Evolutionary conservation across 139 green algal species (phyloP).

Genomic region (Bryopsis sp.): DNA sequence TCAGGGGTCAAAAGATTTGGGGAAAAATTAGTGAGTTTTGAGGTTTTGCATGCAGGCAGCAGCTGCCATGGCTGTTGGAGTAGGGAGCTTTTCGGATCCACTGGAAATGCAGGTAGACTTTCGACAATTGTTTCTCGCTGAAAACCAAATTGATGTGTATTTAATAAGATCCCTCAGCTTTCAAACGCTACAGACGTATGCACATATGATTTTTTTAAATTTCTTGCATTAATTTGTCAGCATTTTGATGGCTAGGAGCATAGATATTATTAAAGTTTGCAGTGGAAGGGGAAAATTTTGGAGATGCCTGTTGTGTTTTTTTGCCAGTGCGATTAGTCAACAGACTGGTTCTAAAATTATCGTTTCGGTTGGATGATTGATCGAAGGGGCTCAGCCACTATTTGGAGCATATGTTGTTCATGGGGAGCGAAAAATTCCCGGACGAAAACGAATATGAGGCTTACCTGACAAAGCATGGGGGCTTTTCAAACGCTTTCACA

Average conservation of each 20-base stretch:
- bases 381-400: constrained; percentile 79
- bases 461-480: constrained; percentile 75
- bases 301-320: neutral
- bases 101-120: constrained; percentile 45
- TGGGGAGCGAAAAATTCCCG: constrained; percentile 87
- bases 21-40: constrained; percentile 13
- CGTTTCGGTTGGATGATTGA: neutral
- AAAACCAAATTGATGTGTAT: neutral
- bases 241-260: too few species aligned
- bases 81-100: constrained; percentile 84
- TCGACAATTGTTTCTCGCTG: neutral
- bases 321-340: neutral
- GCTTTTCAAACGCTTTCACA: constrained; percentile 88
- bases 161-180: too few species aligned
- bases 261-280: too few species aligned
- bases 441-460: constrained; percentile 95
- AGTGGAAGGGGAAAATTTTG: too few species aligned
- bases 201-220: too few species aligned
- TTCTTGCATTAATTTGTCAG: too few species aligned
- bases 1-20: too few species aligned
- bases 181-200: too few species aligned
- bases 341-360: neutral
- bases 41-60: constrained; percentile 51
- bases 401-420: constrained; percentile 99
- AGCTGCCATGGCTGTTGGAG: constrained; percentile 78